Conservation (phyloP, 805 yeast genomes). For the Wickerhamomyces queroliae region DNA sequence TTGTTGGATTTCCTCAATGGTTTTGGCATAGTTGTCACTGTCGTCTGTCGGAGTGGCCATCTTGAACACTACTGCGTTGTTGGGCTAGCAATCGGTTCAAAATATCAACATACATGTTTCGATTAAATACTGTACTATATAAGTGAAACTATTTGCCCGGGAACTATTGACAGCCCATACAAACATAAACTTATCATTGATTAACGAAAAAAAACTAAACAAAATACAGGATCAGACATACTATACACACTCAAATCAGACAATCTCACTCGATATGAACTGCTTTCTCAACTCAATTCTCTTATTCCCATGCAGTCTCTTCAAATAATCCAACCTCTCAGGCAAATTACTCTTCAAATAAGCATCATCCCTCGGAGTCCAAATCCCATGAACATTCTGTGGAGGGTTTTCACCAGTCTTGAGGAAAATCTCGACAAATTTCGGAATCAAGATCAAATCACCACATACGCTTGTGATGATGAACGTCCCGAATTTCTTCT, state of each 20-base stretch:
- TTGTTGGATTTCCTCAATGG: conserved; percentile 1
- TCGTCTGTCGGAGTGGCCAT: no score
- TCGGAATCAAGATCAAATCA: conserved; percentile 35
- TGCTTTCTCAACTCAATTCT: conserved; percentile 36
- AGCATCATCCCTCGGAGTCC: conserved; percentile 39
- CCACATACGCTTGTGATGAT: conserved; percentile 38
- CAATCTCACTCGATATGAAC: conserved; percentile 30
- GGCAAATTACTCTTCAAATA: conserved; percentile 27
- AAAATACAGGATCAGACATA: background rate
- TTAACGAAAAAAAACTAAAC: background rate
- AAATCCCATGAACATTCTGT: conserved; percentile 35
- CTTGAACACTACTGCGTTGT: no score
- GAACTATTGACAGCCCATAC: no score
- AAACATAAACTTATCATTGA: background rate
- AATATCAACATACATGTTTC: no score
- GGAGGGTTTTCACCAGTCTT: conserved; percentile 38
- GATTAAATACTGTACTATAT: no score
- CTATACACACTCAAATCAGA: no score
- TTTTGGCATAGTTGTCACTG: conserved; percentile 5
- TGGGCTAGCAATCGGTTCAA: no score
- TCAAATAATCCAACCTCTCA: conserved; percentile 28
- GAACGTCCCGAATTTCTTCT: conserved; percentile 35
- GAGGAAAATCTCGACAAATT: conserved; percentile 34
- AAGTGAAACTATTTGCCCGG: no score
- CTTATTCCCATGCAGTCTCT: conserved; percentile 33